Evolutionary conservation across 140 eudicot genomes (phyloP).

Genomic region (Erigeron philadelphicus): DNA sequence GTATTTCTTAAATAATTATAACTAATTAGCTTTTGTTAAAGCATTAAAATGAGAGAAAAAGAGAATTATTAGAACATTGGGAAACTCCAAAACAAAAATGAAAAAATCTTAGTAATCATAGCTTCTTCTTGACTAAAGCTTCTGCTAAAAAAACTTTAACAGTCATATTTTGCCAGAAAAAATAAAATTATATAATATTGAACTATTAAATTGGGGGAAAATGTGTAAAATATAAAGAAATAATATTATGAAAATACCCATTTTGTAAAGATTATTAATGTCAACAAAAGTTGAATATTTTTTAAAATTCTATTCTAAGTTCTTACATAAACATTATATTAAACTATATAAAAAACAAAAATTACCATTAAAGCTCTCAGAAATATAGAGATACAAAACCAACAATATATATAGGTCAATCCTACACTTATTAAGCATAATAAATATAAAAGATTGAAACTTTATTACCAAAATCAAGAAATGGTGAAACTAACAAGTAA

Average conservation of each 20-base stretch:
- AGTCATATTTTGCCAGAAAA: slow-evolving; percentile 12
- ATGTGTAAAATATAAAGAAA: not conserved
- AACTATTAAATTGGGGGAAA: not conserved
- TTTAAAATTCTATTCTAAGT: not conserved
- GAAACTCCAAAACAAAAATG: slow-evolving; percentile 28
- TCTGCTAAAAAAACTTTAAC: slow-evolving; percentile 17
- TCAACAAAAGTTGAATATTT: not conserved
- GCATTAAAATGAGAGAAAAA: slow-evolving; percentile 29
- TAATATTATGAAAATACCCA: slow-evolving; percentile 7
- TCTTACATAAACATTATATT: not conserved
- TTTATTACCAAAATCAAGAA: not conserved
- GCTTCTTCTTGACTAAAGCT: slow-evolving; percentile 46
- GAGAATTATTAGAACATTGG: slow-evolving; percentile 32
- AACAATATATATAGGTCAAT: not conserved
- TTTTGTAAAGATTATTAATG: not conserved
- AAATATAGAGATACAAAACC: not conserved
- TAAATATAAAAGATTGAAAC: not conserved
- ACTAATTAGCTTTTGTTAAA: slow-evolving; percentile 25
- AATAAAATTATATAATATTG: not conserved
- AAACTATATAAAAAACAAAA: not conserved
- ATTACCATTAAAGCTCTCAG: not conserved
- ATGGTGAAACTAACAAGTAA: not conserved
- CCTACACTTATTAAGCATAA: not conserved
- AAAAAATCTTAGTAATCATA: slow-evolving; percentile 16
- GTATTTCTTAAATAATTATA: not conserved